Evolutionary conservation across 352 stramenopile species (phyloP).

Genomic region (Globisporangium takayamanum): DNA sequence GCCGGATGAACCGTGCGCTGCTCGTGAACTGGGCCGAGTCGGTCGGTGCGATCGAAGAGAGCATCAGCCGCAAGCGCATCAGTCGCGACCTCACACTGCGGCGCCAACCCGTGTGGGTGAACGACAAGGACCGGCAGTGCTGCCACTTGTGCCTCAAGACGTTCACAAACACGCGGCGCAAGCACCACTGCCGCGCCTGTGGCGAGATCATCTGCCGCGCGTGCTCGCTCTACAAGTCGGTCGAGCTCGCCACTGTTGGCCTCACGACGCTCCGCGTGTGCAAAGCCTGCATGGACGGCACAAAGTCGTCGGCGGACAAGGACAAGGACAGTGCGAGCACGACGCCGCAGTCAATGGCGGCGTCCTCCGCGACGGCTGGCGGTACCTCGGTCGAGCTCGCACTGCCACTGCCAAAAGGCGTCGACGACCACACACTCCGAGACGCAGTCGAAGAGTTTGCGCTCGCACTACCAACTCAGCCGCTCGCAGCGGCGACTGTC

Average conservation of each 20-base stretch:
- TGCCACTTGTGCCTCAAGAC: slow-evolving; percentile 81
- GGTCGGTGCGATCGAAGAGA: slow-evolving; percentile 59
- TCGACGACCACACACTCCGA: slow-evolving; percentile 37
- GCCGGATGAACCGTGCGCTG: slow-evolving; percentile 55
- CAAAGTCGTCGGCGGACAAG: slow-evolving; percentile 5
- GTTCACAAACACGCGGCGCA: slow-evolving; percentile 71
- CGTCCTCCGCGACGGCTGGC: neutral
- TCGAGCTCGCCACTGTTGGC: slow-evolving; percentile 67
- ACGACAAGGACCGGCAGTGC: slow-evolving; percentile 75
- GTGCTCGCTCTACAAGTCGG: slow-evolving; percentile 75
- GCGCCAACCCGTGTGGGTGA: slow-evolving; percentile 68
- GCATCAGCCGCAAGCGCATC: slow-evolving; percentile 61
- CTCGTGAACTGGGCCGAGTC: slow-evolving; percentile 68
- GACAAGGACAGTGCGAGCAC: slow-evolving; percentile 4
- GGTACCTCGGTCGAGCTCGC: slow-evolving; percentile 10
- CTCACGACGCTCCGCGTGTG: slow-evolving; percentile 73
- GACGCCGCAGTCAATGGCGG: slow-evolving; percentile 10
- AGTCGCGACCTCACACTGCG: slow-evolving; percentile 68
- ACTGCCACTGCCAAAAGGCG: slow-evolving; percentile 25
- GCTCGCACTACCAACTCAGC: slow-evolving; percentile 49
- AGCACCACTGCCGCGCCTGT: slow-evolving; percentile 76
- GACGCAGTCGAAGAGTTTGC: slow-evolving; percentile 70
- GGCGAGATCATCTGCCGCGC: slow-evolving; percentile 82
- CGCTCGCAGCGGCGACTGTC: slow-evolving; percentile 34
- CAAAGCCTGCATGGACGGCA: slow-evolving; percentile 75